These are phyloP conservation scores for Podospora pseudopauciseta DNA, from an alignment of 495 filamentous ascomycete species.

Conservation along the genomic window DNA sequence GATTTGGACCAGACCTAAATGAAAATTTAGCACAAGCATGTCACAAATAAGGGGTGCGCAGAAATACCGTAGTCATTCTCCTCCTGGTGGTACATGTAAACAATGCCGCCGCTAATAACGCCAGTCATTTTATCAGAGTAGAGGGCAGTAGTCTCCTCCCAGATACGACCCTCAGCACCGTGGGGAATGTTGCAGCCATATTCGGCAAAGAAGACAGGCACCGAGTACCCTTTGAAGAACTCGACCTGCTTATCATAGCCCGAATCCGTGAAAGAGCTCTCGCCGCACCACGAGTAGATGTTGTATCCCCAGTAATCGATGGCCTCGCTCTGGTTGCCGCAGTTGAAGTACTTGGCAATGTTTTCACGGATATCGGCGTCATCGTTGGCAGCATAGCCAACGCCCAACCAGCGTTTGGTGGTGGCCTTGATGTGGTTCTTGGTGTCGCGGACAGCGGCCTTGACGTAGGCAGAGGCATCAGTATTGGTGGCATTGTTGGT, in stretches of 20 bases:
- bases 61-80: constrained; percentile 74
- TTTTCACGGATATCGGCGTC: constrained; percentile 71
- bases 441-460: constrained; percentile 91
- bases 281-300: constrained; percentile 96
- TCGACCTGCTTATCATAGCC: constrained; percentile 74
- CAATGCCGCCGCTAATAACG: constrained; percentile 91
- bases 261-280: constrained; percentile 66
- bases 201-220: constrained; percentile 95
- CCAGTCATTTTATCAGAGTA: constrained; percentile 75
- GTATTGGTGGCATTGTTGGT: constrained; percentile 82
- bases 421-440: constrained; percentile 85
- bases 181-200: constrained; percentile 80
- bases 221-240: constrained; percentile 81
- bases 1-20: constrained; percentile 60
- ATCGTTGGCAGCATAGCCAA: constrained; percentile 95
- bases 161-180: constrained; percentile 64
- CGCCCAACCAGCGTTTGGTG: constrained; percentile 74
- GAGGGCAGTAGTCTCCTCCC: constrained; percentile 81
- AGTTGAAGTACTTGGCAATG: constrained; percentile 92
- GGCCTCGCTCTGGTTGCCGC: constrained; percentile 56
- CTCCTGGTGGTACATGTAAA: constrained; percentile 97
- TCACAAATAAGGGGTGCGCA: neutral
- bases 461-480: constrained; percentile 82
- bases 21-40: neutral
- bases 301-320: constrained; percentile 99